Conservation (phyloP, 768 basidiomycete genomes). For the Serendipita sp. region DNA sequence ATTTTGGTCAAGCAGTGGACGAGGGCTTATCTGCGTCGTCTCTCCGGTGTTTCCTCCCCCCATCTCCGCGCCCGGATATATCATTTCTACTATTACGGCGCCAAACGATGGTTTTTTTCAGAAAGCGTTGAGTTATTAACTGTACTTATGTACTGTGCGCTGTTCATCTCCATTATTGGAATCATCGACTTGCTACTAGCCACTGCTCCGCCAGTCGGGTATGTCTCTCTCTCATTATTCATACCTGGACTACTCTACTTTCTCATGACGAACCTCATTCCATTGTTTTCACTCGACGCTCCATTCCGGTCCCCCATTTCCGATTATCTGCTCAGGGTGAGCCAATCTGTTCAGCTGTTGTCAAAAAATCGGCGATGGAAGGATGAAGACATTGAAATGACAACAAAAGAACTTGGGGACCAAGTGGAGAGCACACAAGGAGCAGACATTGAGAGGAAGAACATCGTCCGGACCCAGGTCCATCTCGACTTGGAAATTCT, state of each 20-base stretch:
- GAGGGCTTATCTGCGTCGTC: constrained; percentile 9
- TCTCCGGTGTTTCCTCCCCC: constrained; percentile 6
- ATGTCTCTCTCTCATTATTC: background rate
- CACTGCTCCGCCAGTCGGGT: constrained; percentile 8
- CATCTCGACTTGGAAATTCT: background rate
- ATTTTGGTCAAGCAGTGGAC: constrained; percentile 20
- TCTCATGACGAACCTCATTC: background rate
- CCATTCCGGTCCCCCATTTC: background rate
- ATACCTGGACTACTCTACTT: background rate
- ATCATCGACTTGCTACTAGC: constrained; percentile 11
- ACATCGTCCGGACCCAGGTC: background rate
- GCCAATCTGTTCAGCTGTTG: background rate
- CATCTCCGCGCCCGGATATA: constrained; percentile 11
- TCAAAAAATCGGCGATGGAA: background rate
- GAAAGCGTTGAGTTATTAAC: constrained; percentile 14
- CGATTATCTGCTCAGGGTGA: background rate
- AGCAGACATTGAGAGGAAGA: background rate
- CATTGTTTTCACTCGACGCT: background rate
- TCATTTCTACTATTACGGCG: constrained; percentile 13
- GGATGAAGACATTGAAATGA: background rate
- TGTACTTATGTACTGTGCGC: constrained; percentile 11
- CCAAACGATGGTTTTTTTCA: constrained; percentile 13
- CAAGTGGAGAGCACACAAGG: background rate
- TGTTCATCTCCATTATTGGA: constrained; percentile 13
- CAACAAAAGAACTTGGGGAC: background rate